These are phyloP conservation scores for Castanea mollissima DNA, from an alignment of 306 rosid genomes.

Conservation along the genomic window DNA sequence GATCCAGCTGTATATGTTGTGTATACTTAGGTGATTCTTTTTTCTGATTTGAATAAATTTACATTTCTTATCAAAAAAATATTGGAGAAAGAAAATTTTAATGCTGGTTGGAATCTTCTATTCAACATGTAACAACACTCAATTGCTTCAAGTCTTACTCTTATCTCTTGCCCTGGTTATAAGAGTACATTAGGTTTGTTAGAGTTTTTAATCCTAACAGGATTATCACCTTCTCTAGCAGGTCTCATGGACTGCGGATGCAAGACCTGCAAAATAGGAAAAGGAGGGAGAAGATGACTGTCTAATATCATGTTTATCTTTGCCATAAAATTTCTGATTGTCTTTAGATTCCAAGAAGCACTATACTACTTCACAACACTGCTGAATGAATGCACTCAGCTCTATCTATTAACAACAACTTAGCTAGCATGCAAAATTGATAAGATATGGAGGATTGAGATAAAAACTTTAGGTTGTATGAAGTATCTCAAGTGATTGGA, in stretches of 20 bases:
- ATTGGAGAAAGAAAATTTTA: slow-evolving; percentile 23
- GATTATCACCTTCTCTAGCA: slow-evolving; percentile 91
- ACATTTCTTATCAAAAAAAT: too few relatives aligned
- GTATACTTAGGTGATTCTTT: too few relatives aligned
- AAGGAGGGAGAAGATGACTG: background rate
- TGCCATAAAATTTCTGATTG: background rate
- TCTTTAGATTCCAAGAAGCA: background rate
- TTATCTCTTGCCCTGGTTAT: slow-evolving; percentile 83
- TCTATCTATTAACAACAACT: background rate
- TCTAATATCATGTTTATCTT: background rate
- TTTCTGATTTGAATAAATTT: too few relatives aligned
- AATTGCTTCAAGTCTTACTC: slow-evolving; percentile 62
- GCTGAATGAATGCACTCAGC: background rate
- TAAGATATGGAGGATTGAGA: background rate
- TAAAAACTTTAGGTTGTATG: background rate
- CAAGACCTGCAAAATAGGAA: slow-evolving; percentile 57
- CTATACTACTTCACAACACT: background rate
- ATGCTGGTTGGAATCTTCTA: slow-evolving; percentile 11
- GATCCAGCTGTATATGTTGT: too few relatives aligned
- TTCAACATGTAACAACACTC: slow-evolving; percentile 15
- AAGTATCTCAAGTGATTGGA: background rate
- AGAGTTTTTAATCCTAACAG: slow-evolving; percentile 94
- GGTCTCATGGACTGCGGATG: slow-evolving; percentile 99
- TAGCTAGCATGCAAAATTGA: background rate
- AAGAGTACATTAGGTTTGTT: slow-evolving; percentile 91